A percentile compares a stretch with the other conserved stretches of the same genome.
phyloP scores from a whole-genome alignment of 2,329 filamentous ascomycete species.

The Xylaria polymorpha region DNA sequence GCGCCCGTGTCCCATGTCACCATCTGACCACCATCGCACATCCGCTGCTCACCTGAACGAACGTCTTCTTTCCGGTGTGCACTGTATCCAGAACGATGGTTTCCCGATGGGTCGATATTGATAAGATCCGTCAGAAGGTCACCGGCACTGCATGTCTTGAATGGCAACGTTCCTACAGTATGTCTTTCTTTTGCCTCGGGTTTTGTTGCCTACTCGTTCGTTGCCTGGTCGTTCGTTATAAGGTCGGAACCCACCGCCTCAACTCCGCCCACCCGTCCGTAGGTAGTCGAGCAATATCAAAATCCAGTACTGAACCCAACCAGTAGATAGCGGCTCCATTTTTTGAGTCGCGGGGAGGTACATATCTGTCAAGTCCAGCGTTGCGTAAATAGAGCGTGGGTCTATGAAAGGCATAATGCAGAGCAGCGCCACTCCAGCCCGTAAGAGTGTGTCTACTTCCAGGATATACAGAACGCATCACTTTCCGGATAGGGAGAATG shows the following conservation, averaged over 20 bases:
- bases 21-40: constrained; percentile 38
- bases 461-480: background rate
- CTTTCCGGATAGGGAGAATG: constrained; percentile 2
- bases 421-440: constrained; percentile 1
- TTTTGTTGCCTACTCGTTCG: constrained; percentile 11
- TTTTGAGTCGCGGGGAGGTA: background rate
- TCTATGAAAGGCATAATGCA: constrained; percentile 1
- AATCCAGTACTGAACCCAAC: background rate
- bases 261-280: background rate
- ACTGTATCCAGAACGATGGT: constrained; percentile 10
- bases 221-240: background rate
- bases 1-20: constrained; percentile 36
- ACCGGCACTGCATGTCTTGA: constrained; percentile 26
- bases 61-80: constrained; percentile 25
- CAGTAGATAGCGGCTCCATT: background rate
- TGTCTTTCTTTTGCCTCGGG: constrained; percentile 12
- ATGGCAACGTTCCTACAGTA: background rate
- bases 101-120: constrained; percentile 14
- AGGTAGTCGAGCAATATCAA: background rate
- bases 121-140: constrained; percentile 34
- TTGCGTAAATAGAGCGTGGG: background rate
- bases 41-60: constrained; percentile 33
- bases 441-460: background rate
- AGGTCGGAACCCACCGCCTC: constrained; percentile 19
- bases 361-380: background rate